Evolutionary conservation across 1,139 yeast genomes (phyloP).

Genomic region (Kodamaea fungicola): DNA sequence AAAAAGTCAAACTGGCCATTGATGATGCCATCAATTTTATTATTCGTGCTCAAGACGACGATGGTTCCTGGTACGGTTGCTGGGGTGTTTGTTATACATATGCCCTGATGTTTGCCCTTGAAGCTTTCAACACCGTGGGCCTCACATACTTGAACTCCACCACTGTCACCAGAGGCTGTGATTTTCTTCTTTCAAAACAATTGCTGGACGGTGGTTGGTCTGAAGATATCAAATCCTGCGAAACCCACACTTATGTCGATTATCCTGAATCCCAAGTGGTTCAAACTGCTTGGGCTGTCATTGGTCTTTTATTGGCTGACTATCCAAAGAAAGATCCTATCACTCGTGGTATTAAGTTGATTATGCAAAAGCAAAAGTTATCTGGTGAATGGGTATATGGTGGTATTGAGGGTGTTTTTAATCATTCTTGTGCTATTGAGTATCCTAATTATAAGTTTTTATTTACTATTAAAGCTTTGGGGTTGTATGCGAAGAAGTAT

Average conservation of each 20-base stretch:
- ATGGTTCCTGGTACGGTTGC: slow-evolving; percentile 98
- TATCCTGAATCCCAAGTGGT: slow-evolving; percentile 65
- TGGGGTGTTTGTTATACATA: slow-evolving; percentile 98
- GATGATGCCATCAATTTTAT: slow-evolving; percentile 73
- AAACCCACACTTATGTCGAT: slow-evolving; percentile 72
- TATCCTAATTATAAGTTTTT: slow-evolving; percentile 90
- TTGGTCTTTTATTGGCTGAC: slow-evolving; percentile 74
- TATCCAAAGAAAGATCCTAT: slow-evolving; percentile 72
- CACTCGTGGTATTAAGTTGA: slow-evolving; percentile 56
- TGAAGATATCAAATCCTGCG: slow-evolving; percentile 82
- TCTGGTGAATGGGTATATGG: slow-evolving; percentile 89
- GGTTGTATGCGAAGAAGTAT: slow-evolving; percentile 54
- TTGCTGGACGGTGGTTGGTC: slow-evolving; percentile 96
- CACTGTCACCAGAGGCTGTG: slow-evolving; percentile 73
- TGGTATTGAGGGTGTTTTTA: slow-evolving; percentile 92
- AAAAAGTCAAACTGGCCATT: slow-evolving; percentile 66
- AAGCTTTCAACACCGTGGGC: slow-evolving; percentile 76
- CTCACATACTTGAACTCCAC: slow-evolving; percentile 59
- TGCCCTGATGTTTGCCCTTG: slow-evolving; percentile 97
- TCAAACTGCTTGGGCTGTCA: slow-evolving; percentile 91
- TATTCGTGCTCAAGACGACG: slow-evolving; percentile 58
- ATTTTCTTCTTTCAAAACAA: slow-evolving; percentile 74
- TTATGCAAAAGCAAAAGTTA: slow-evolving; percentile 64
- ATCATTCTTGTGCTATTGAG: slow-evolving; percentile 88
- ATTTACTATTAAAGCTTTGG: slow-evolving; percentile 91